A percentile compares a stretch with the other conserved stretches of the same genome.
Evolutionary conservation across 1,139 yeast species (phyloP).

Genomic region (Yamadazyma buinensis): DNA sequence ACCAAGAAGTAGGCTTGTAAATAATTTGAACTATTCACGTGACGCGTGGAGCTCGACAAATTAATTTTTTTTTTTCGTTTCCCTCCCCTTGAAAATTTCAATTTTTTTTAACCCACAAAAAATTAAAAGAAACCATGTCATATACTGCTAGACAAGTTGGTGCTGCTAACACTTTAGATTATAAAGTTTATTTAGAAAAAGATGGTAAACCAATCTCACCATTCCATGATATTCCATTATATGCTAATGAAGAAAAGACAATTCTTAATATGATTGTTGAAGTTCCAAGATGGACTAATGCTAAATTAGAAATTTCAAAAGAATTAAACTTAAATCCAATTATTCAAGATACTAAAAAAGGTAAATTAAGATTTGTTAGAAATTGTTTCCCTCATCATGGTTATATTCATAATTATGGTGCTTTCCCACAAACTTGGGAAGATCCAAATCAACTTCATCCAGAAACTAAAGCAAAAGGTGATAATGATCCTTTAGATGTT

Average conservation of each 20-base stretch:
- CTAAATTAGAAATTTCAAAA: conserved; percentile 85
- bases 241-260: conserved; percentile 56
- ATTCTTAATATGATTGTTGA: conserved; percentile 88
- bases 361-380: conserved; percentile 79
- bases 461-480: conserved; percentile 84
- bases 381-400: conserved; percentile 97
- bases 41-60: conserved; percentile 3
- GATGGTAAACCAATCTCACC: conserved; percentile 44
- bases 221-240: conserved; percentile 88
- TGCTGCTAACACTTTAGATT: conserved; percentile 87
- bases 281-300: conserved; percentile 95
- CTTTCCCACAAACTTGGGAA: conserved; percentile 99
- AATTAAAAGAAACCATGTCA: conserved; percentile 41
- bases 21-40: too few species aligned
- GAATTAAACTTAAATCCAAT: conserved; percentile 79
- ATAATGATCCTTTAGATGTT: conserved; percentile 94
- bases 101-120: too few species aligned
- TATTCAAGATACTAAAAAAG: conserved; percentile 89
- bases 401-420: conserved; percentile 94
- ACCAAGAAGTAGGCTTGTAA: too few species aligned
- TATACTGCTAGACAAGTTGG: conserved; percentile 84
- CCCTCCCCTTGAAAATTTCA: too few species aligned
- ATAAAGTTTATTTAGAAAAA: conserved; percentile 63
- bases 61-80: too few species aligned
- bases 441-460: conserved; percentile 58